Percentiles rank a stretch among this genome's conserved stretches.
Evolutionary conservation across 495 filamentous ascomycete species (phyloP).

Genomic region (Lasiosphaeria hispida): DNA sequence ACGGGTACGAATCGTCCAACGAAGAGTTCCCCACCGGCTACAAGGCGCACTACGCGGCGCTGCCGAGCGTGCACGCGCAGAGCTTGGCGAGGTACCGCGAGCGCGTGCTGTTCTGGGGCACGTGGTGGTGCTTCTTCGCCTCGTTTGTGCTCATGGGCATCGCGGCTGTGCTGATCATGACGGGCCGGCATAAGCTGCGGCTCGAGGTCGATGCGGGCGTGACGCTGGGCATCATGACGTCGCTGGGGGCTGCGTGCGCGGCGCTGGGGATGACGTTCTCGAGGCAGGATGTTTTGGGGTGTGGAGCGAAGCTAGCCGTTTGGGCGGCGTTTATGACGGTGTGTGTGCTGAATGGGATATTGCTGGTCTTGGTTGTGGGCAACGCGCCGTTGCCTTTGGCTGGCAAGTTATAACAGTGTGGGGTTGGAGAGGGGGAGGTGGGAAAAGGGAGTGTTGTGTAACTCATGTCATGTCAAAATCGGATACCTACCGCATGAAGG

Average conservation of each 20-base stretch:
- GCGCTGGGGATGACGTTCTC: constrained; percentile 51
- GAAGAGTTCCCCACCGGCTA: constrained; percentile 42
- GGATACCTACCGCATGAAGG: not conserved
- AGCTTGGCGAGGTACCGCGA: constrained; percentile 43
- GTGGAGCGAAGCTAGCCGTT: constrained; percentile 42
- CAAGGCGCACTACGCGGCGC: constrained; percentile 41
- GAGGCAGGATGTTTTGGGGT: constrained; percentile 39
- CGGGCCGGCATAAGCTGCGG: constrained; percentile 51
- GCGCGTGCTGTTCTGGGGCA: constrained; percentile 43
- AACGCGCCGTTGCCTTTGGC: constrained; percentile 25
- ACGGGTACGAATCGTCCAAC: constrained; percentile 28
- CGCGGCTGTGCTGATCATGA: constrained; percentile 50
- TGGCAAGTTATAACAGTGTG: constrained; percentile 17
- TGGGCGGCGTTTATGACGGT: constrained; percentile 43
- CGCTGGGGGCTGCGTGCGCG: constrained; percentile 52
- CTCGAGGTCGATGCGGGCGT: constrained; percentile 61
- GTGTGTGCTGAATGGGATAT: constrained; percentile 50
- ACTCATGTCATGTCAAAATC: not conserved
- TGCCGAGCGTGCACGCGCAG: constrained; percentile 43
- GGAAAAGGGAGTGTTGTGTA: too few relatives aligned
- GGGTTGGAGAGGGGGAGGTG: not conserved
- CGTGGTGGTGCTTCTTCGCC: constrained; percentile 42
- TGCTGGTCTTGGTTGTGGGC: constrained; percentile 48
- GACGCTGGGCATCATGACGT: constrained; percentile 54
- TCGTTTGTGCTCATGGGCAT: constrained; percentile 54